Conservation (phyloP, 805 yeast species). For the Pichia thaimueangensis region DNA sequence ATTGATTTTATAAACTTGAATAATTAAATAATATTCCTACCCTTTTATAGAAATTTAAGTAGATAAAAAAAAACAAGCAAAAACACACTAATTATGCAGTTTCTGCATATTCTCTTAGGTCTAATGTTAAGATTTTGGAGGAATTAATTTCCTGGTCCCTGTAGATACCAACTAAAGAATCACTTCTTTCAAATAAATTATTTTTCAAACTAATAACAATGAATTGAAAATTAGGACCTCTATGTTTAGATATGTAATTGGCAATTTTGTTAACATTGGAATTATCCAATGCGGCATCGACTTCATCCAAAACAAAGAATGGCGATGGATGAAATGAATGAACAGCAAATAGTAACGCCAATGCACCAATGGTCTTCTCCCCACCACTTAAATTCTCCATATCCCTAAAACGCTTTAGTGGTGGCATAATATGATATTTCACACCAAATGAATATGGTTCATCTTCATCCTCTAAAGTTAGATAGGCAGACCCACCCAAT, state of each 20-base stretch:
- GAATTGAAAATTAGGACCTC: conserved; percentile 78
- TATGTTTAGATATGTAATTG: conserved; percentile 68
- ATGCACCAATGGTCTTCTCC: conserved; percentile 93
- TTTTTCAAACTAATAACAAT: conserved; percentile 90
- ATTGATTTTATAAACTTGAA: too few relatives aligned
- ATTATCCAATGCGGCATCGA: conserved; percentile 96
- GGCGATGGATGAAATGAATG: conserved; percentile 92
- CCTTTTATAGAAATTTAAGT: too few relatives aligned
- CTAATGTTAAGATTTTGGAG: conserved; percentile 67
- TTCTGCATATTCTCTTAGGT: conserved; percentile 53
- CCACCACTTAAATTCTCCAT: conserved; percentile 95
- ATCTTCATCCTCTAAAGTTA: conserved; percentile 81
- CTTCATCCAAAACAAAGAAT: conserved; percentile 91
- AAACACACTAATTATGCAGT: conserved; percentile 13
- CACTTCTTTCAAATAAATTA: conserved; percentile 79
- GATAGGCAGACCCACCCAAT: conserved; percentile 88
- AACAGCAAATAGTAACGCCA: conserved; percentile 84
- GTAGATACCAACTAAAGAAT: conserved; percentile 88
- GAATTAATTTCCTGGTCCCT: conserved; percentile 70
- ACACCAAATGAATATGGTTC: conserved; percentile 83
- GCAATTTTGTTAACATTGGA: conserved; percentile 84
- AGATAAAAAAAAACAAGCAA: too few relatives aligned
- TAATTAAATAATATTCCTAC: too few relatives aligned
- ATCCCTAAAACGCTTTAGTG: conserved; percentile 85
- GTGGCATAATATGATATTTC: conserved; percentile 93